Evolutionary conservation across 176 grass and related monocot genomes (phyloP).

Genomic region (Zea mays): DNA sequence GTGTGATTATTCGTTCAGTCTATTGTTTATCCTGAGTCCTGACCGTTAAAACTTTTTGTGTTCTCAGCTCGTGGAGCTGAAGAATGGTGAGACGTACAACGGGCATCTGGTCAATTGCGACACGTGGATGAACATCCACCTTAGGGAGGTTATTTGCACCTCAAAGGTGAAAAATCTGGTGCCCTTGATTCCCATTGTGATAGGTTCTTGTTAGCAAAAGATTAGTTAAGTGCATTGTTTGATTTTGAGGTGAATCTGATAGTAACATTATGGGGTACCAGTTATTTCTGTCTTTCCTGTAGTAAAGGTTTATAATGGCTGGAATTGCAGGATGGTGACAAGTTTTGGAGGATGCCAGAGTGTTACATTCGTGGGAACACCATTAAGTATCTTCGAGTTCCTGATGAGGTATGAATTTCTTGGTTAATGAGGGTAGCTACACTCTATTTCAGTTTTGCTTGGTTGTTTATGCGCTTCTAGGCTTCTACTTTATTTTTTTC

Average conservation of each 20-base stretch:
- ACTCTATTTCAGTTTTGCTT: background rate
- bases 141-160: slow-evolving; percentile 97
- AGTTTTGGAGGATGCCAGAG: slow-evolving; percentile 98
- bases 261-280: background rate
- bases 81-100: slow-evolving; percentile 98
- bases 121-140: slow-evolving; percentile 99
- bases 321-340: slow-evolving; percentile 88
- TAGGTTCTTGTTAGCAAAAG: background rate
- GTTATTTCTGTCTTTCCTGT: background rate
- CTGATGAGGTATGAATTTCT: slow-evolving; percentile 75
- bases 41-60: background rate
- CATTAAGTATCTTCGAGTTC: slow-evolving; percentile 98
- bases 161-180: slow-evolving; percentile 65
- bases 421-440: background rate
- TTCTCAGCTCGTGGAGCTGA: slow-evolving; percentile 87
- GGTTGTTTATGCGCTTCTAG: background rate
- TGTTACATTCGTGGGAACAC: slow-evolving; percentile 98
- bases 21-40: slow-evolving; percentile 21
- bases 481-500: background rate
- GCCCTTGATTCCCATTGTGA: background rate
- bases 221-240: slow-evolving; percentile 4
- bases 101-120: slow-evolving; percentile 99
- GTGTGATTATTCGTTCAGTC: background rate
- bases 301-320: slow-evolving; percentile 22
- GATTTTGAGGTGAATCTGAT: background rate